A percentile compares a stretch with the other conserved stretches of the same genome.
Evolutionary conservation across 148 eudicot species (phyloP).

Genomic region (Spergularia bocconei): DNA sequence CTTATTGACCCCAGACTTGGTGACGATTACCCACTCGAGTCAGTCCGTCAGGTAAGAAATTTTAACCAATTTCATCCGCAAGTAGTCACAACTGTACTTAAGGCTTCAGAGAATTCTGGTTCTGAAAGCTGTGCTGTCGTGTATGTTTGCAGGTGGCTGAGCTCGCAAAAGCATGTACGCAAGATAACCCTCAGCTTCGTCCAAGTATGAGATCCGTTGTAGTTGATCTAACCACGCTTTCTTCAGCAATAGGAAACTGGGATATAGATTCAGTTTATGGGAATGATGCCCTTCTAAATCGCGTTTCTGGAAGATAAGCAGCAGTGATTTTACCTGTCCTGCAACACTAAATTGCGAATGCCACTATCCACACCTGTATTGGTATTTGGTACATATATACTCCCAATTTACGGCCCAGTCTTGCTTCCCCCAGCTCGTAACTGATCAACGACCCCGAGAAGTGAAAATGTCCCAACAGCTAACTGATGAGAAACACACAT

Average conservation of each 20-base stretch:
- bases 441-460: background rate
- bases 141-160: constrained; percentile 44
- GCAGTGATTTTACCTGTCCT: background rate
- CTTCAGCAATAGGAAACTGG: constrained; percentile 64
- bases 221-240: constrained; percentile 64
- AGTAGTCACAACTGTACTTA: background rate
- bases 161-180: constrained; percentile 80
- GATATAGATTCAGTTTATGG: constrained; percentile 51
- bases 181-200: constrained; percentile 54
- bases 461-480: background rate
- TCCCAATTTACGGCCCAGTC: background rate
- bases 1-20: constrained; percentile 77
- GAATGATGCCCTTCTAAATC: constrained; percentile 46
- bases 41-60: constrained; percentile 43
- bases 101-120: background rate
- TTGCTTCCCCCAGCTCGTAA: background rate
- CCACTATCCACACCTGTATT: too few relatives aligned
- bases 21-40: constrained; percentile 52
- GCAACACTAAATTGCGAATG: background rate
- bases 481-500: too few relatives aligned
- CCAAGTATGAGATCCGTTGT: constrained; percentile 75
- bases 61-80: background rate
- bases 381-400: too few relatives aligned
- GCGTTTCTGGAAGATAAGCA: constrained; percentile 58
- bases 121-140: constrained; percentile 3